A percentile compares a stretch with the other conserved stretches of the same genome.
These are phyloP conservation scores for Acanthamoeba castellanii DNA, from an alignment of 208 protist species.

Conservation along the genomic window DNA sequence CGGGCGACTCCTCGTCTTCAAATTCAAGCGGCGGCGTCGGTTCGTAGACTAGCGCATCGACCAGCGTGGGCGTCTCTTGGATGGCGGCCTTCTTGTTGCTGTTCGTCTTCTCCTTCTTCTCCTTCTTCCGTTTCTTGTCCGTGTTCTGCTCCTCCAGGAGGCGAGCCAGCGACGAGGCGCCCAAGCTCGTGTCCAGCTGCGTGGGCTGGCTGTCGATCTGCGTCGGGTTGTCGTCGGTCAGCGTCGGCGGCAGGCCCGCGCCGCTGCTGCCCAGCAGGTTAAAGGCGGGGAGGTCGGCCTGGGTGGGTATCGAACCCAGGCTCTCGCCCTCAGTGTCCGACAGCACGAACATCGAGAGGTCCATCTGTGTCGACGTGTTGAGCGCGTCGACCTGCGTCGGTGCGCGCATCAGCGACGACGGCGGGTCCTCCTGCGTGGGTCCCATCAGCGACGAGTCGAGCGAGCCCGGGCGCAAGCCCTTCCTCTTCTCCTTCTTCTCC, in stretches of 20 bases:
- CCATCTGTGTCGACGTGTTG: not conserved
- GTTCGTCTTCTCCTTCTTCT: not conserved
- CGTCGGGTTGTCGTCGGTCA: not conserved
- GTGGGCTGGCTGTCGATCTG: constrained; percentile 43
- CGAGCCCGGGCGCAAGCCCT: not conserved
- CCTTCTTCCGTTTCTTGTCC: not conserved
- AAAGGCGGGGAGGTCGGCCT: not conserved
- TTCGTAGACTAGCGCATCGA: constrained; percentile 2
- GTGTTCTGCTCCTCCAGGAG: not conserved
- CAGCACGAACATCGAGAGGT: not conserved
- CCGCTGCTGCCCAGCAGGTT: not conserved
- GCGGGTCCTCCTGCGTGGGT: not conserved
- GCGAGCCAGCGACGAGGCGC: not conserved
- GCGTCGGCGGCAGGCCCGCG: not conserved
- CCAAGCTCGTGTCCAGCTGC: not conserved
- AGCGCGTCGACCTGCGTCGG: not conserved
- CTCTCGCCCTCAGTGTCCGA: not conserved
- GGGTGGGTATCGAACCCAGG: constrained; percentile 6
- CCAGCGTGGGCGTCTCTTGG: not conserved
- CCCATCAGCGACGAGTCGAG: not conserved
- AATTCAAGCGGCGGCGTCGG: constrained; percentile 1
- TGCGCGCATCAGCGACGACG: not conserved
- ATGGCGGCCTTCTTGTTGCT: not conserved
- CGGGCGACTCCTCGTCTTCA: constrained; percentile 10
- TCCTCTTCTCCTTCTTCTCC: not conserved